These are phyloP conservation scores for Straminergon stramineum DNA, from an alignment of 225 moss, liverwort and hornwort species.

Conservation along the genomic window DNA sequence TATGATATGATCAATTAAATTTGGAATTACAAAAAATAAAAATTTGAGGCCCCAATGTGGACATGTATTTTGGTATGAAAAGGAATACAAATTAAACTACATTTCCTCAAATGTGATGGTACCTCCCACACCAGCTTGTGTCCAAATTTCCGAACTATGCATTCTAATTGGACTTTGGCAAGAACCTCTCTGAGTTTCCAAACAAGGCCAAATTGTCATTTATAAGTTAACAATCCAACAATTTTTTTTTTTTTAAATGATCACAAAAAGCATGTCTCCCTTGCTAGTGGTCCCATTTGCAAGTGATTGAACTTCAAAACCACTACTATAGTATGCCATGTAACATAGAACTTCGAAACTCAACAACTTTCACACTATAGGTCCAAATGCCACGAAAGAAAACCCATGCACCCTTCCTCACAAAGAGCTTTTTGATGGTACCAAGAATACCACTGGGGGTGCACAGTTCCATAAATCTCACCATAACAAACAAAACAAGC, in stretches of 20 bases:
- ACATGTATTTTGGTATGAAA: rapidly evolving
- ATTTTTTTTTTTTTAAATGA: too few relatives aligned
- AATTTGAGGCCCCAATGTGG: background rate
- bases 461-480: too few relatives aligned
- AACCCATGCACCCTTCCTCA: too few relatives aligned
- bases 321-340: background rate
- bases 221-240: background rate
- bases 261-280: background rate
- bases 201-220: background rate
- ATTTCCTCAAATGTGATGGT: too few relatives aligned
- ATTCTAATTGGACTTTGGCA: background rate
- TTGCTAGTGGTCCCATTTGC: background rate
- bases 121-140: background rate
- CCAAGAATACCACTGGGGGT: too few relatives aligned
- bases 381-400: too few relatives aligned
- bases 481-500: too few relatives aligned
- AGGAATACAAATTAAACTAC: too few relatives aligned
- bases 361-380: too few relatives aligned
- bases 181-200: background rate
- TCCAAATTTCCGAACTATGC: background rate
- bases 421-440: too few relatives aligned
- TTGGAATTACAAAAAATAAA: background rate
- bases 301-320: background rate
- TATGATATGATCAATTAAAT: background rate
- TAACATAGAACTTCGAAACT: too few relatives aligned